phyloP scores from a whole-genome alignment of 257 asterid genomes.

The Gynochthodes officinalis region DNA sequence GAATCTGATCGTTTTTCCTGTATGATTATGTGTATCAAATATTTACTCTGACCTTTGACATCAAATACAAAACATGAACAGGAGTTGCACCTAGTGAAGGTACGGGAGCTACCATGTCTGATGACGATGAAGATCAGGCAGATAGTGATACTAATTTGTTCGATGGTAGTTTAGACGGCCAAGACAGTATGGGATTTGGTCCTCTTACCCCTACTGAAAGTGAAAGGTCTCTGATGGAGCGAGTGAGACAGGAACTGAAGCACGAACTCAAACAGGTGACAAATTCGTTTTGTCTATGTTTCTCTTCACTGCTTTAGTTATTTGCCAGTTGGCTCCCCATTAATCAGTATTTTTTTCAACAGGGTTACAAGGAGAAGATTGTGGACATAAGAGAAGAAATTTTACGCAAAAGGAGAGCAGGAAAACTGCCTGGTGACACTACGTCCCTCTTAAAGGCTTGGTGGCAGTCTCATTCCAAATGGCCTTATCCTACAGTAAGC shows the following conservation, averaged over 20 bases:
- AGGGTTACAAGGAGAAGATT: conserved; percentile 64
- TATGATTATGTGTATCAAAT: not conserved
- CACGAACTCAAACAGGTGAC: conserved; percentile 93
- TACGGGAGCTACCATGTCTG: conserved; percentile 98
- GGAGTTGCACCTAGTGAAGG: conserved; percentile 98
- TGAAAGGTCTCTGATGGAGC: conserved; percentile 97
- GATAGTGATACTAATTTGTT: conserved; percentile 85
- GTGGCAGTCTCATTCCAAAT: conserved; percentile 89
- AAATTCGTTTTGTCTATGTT: not conserved
- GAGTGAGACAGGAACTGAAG: conserved; percentile 90
- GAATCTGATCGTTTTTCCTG: not conserved
- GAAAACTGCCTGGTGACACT: conserved; percentile 80
- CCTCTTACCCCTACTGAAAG: conserved; percentile 86
- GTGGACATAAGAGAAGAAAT: conserved; percentile 64
- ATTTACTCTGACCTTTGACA: not conserved
- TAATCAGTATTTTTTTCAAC: conserved; percentile 13
- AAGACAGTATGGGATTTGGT: conserved; percentile 93
- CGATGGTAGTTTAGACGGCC: conserved; percentile 78
- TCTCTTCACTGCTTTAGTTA: not conserved
- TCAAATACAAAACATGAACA: conserved; percentile 22
- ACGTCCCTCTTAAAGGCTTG: conserved; percentile 70
- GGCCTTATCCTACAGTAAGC: conserved; percentile 87
- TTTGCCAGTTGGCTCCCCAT: not conserved
- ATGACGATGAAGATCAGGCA: conserved; percentile 87
- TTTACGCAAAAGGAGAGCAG: conserved; percentile 73